Conservation (phyloP, 2,329 filamentous ascomycete species). For the Hymenoscyphus scutula region DNA sequence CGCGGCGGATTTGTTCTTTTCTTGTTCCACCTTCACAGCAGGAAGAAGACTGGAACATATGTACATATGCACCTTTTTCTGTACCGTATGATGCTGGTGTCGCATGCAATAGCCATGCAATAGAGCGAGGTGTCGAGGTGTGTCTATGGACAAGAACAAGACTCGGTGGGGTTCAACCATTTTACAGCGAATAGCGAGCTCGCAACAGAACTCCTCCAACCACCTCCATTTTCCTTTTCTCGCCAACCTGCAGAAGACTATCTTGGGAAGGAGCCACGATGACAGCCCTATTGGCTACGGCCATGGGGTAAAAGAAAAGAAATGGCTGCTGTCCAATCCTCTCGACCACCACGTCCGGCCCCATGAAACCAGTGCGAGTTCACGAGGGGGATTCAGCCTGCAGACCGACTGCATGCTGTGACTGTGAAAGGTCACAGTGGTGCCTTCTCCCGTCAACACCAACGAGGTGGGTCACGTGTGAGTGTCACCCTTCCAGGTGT, state of each 20-base stretch:
- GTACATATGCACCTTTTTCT: background rate
- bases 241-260: background rate
- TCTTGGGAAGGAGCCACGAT: constrained; percentile 1
- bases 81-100: background rate
- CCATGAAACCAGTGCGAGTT: background rate
- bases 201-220: background rate
- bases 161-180: background rate
- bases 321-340: background rate
- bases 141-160: background rate
- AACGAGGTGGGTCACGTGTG: background rate
- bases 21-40: background rate
- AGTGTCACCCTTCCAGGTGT: background rate
- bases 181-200: background rate
- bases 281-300: background rate
- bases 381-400: background rate
- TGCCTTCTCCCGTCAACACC: background rate
- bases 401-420: background rate
- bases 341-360: constrained; percentile 2
- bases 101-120: background rate
- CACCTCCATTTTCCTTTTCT: background rate
- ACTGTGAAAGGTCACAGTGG: background rate
- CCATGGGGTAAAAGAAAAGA: background rate
- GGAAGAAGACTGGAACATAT: background rate
- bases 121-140: too few species aligned
- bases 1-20: background rate